These are phyloP conservation scores for Delphinella strobiligena DNA, from an alignment of 2,329 filamentous ascomycete species.

Conservation along the genomic window DNA sequence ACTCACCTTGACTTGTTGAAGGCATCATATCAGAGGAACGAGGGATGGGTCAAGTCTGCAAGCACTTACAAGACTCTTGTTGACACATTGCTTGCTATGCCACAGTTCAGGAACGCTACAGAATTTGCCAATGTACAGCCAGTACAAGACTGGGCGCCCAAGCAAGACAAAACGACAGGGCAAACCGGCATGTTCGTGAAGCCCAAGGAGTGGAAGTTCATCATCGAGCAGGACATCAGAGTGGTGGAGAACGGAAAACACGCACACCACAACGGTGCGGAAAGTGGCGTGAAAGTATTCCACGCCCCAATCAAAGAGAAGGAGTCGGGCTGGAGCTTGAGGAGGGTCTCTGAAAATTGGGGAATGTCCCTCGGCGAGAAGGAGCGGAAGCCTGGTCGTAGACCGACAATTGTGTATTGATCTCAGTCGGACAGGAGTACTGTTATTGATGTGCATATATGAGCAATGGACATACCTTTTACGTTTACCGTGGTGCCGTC, in stretches of 20 bases:
- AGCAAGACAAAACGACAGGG: conserved; percentile 1
- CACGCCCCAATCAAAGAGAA: neutral
- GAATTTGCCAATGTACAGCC: neutral
- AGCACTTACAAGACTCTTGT: conserved; percentile 34
- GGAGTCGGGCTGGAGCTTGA: conserved; percentile 6
- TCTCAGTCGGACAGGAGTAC: too few species aligned
- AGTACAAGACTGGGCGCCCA: conserved; percentile 1
- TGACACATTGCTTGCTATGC: neutral
- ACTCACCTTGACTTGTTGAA: conserved; percentile 26
- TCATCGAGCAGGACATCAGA: conserved; percentile 1
- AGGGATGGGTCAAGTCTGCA: conserved; percentile 35
- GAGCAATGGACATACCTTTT: too few species aligned
- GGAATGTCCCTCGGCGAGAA: neutral
- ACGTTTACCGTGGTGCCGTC: too few species aligned
- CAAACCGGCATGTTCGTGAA: neutral
- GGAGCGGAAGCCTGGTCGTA: neutral
- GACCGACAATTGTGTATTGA: too few species aligned
- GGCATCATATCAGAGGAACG: conserved; percentile 30
- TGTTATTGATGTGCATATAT: too few species aligned
- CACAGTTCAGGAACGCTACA: neutral
- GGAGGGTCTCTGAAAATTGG: neutral
- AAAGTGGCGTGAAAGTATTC: neutral
- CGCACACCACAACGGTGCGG: neutral
- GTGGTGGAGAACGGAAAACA: neutral
- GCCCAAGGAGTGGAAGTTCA: conserved; percentile 4